Percentiles rank a stretch among this genome's conserved stretches.
These are phyloP conservation scores for Nephelium lappaceum DNA, from an alignment of 345 rosid genomes.

Conservation along the genomic window DNA sequence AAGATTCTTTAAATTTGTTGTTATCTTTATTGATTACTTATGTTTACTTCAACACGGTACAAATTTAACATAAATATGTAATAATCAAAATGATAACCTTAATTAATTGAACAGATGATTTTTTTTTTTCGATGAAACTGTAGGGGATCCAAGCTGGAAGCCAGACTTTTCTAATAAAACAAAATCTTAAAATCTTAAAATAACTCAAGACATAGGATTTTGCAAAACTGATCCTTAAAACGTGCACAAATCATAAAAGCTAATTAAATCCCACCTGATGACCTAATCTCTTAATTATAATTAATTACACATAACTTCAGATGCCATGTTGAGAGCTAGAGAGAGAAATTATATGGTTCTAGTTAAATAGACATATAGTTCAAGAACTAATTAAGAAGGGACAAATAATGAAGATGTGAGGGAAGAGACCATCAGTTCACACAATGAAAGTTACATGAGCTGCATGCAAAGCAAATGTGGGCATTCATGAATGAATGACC, in stretches of 20 bases:
- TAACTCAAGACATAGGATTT: too few relatives aligned
- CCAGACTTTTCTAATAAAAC: not conserved
- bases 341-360: conserved; percentile 3
- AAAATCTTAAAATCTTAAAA: not conserved
- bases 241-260: not conserved
- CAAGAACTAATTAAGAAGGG: conserved; percentile 29
- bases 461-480: conserved; percentile 11
- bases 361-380: not conserved
- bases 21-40: too few relatives aligned
- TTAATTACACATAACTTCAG: not conserved
- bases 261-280: not conserved
- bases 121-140: not conserved
- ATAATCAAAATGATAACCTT: not conserved
- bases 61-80: too few relatives aligned
- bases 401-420: conserved; percentile 12
- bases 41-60: too few relatives aligned
- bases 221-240: not conserved
- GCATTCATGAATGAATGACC: conserved; percentile 36
- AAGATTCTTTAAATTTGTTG: too few relatives aligned
- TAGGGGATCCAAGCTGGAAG: not conserved
- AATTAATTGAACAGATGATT: too few relatives aligned
- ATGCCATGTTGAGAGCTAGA: not conserved
- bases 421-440: not conserved
- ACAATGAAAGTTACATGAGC: conserved; percentile 20
- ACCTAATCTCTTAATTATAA: not conserved